A percentile compares a stretch with the other conserved stretches of the same genome.
phyloP scores from a whole-genome alignment of 768 basidiomycete species.

The Cytidiella melzeri region DNA sequence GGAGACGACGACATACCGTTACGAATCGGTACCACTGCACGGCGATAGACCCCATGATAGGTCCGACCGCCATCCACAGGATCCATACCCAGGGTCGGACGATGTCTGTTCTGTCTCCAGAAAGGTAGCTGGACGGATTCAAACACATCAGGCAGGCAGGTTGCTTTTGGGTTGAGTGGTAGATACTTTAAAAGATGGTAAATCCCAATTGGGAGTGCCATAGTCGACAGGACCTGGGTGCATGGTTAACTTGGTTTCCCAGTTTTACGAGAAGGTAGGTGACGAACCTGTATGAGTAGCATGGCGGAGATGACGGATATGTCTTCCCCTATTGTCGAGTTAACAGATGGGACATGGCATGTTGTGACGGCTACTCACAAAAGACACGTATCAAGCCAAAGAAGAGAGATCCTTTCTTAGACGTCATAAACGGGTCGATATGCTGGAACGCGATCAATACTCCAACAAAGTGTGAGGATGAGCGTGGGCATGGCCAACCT shows the following conservation, averaged over 20 bases:
- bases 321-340: conserved; percentile 13
- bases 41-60: conserved; percentile 35
- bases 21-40: conserved; percentile 51
- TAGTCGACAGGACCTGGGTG: conserved; percentile 15
- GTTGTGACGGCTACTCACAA: background rate
- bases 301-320: conserved; percentile 11
- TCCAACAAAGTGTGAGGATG: background rate
- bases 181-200: conserved; percentile 33
- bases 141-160: background rate
- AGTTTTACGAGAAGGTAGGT: background rate
- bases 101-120: too few species aligned
- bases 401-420: conserved; percentile 21
- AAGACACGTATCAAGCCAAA: conserved; percentile 17
- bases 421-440: conserved; percentile 24
- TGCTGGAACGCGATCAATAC: conserved; percentile 16
- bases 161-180: background rate
- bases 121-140: too few species aligned
- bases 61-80: conserved; percentile 41
- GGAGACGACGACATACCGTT: conserved; percentile 13
- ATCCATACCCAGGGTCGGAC: conserved; percentile 73
- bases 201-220: conserved; percentile 26
- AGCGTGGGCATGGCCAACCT: conserved; percentile 20
- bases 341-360: background rate
- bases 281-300: conserved; percentile 12
- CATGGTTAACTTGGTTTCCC: background rate